A percentile compares a stretch with the other conserved stretches of the same genome.
These are phyloP conservation scores for Rhinocladiella mackenziei DNA, from an alignment of 2,329 filamentous ascomycete genomes.

Conservation along the genomic window DNA sequence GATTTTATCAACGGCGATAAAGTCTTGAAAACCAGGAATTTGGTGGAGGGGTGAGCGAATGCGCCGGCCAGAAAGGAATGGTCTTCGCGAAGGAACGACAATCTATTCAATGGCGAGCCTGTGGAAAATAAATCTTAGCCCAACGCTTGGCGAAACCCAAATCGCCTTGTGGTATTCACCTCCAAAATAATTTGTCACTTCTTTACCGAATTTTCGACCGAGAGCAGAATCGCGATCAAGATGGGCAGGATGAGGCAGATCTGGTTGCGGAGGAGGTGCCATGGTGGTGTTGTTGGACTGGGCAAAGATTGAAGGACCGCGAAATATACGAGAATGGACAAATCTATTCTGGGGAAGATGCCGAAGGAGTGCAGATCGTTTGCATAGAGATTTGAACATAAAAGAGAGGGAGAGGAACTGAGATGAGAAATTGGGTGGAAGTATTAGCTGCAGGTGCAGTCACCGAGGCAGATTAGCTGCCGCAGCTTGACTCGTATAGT, in stretches of 20 bases:
- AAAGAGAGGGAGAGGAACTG: neutral
- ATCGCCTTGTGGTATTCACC: too few species aligned
- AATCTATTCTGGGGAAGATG: slow-evolving; percentile 9
- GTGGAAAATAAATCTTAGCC: neutral
- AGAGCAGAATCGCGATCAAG: slow-evolving; percentile 55
- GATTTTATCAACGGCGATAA: slow-evolving; percentile 68
- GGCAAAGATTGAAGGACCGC: slow-evolving; percentile 15
- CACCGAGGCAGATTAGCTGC: too few species aligned
- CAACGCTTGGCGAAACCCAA: too few species aligned
- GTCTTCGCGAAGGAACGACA: slow-evolving; percentile 48
- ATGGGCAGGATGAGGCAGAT: slow-evolving; percentile 56
- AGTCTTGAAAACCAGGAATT: slow-evolving; percentile 74
- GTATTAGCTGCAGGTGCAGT: neutral
- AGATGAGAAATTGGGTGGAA: neutral
- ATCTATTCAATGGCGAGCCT: slow-evolving; percentile 49
- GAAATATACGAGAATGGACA: slow-evolving; percentile 18
- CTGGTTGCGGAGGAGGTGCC: slow-evolving; percentile 25
- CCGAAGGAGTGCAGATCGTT: slow-evolving; percentile 2
- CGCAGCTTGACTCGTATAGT: too few species aligned
- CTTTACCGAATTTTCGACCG: slow-evolving; percentile 47
- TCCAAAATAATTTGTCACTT: slow-evolving; percentile 51
- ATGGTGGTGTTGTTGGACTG: slow-evolving; percentile 13
- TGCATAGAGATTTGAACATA: slow-evolving; percentile 1
- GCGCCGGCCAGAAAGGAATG: slow-evolving; percentile 47
- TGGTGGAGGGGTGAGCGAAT: slow-evolving; percentile 45